Percentiles rank a stretch among this genome's conserved stretches.
Conservation (phyloP, 2,329 filamentous ascomycete genomes). For the Cylindrodendrum hubeiense region DNA sequence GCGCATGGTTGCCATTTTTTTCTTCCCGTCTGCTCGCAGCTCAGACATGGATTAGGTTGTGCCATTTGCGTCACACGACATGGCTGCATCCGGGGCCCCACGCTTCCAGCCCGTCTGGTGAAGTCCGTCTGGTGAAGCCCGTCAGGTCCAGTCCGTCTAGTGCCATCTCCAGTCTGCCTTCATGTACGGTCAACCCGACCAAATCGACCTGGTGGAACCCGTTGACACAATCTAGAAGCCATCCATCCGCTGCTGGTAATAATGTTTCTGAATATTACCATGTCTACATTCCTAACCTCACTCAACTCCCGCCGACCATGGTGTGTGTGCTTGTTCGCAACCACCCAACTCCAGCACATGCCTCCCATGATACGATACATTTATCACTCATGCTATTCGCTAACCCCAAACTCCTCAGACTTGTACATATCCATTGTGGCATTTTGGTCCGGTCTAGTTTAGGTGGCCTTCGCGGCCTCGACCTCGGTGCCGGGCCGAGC, state of each 20-base stretch:
- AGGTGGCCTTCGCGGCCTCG: slow-evolving; percentile 21
- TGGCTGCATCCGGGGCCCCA: slow-evolving; percentile 12
- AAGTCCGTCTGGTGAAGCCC: too few relatives aligned
- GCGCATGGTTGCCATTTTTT: not conserved
- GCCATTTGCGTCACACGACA: slow-evolving; percentile 26
- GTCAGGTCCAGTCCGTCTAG: not conserved
- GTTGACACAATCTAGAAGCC: not conserved
- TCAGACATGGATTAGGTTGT: slow-evolving; percentile 5
- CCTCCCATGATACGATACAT: slow-evolving; percentile 15
- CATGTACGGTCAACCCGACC: too few relatives aligned
- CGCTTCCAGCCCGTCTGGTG: not conserved
- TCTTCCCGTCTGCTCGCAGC: slow-evolving; percentile 14
- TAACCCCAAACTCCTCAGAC: slow-evolving; percentile 1
- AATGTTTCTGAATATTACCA: not conserved
- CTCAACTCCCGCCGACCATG: not conserved
- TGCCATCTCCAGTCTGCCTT: not conserved
- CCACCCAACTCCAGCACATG: slow-evolving; percentile 18
- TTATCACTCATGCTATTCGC: not conserved
- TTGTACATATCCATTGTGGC: not conserved
- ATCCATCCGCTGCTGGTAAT: not conserved
- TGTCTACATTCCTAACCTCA: not conserved
- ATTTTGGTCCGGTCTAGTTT: not conserved
- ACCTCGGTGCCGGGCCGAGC: slow-evolving; percentile 61
- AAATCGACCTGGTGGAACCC: not conserved
- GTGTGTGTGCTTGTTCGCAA: too few relatives aligned